A percentile compares a stretch with the other conserved stretches of the same genome.
phyloP scores from a whole-genome alignment of 768 basidiomycete species.

The Serendipita sp. region DNA sequence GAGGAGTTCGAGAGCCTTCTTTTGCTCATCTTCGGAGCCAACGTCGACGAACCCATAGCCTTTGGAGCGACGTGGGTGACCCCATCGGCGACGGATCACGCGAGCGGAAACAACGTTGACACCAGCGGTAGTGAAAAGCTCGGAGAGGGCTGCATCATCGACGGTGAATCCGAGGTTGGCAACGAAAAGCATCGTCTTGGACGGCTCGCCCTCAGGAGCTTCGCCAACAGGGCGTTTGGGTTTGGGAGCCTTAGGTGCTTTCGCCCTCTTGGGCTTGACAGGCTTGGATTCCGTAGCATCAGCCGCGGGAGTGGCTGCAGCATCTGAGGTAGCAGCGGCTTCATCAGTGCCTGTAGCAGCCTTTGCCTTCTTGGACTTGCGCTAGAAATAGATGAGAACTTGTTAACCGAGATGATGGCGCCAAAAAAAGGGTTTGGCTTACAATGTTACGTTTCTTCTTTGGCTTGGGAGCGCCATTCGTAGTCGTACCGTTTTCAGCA shows the following conservation, averaged over 20 bases:
- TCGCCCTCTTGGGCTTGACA: slow-evolving; percentile 35
- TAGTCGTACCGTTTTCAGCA: slow-evolving; percentile 22
- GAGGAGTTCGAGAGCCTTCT: slow-evolving; percentile 75
- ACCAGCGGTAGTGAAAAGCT: slow-evolving; percentile 75
- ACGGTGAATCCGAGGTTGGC: slow-evolving; percentile 95
- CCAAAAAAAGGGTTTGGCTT: neutral
- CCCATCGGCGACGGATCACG: slow-evolving; percentile 75
- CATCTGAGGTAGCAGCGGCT: slow-evolving; percentile 21
- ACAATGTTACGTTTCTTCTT: slow-evolving; percentile 48
- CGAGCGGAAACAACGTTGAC: slow-evolving; percentile 73
- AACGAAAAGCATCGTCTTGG: slow-evolving; percentile 82
- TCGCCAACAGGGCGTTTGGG: slow-evolving; percentile 57
- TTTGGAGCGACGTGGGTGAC: slow-evolving; percentile 75
- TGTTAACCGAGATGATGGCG: slow-evolving; percentile 13
- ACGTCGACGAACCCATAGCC: slow-evolving; percentile 98
- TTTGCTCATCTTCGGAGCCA: slow-evolving; percentile 72
- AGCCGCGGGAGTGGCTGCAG: slow-evolving; percentile 23
- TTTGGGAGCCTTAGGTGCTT: slow-evolving; percentile 43
- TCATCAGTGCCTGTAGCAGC: slow-evolving; percentile 23
- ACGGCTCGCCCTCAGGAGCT: slow-evolving; percentile 75
- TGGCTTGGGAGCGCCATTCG: slow-evolving; percentile 45
- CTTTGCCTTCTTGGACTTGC: slow-evolving; percentile 26
- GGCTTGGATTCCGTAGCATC: slow-evolving; percentile 18
- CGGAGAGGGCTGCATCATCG: slow-evolving; percentile 63
- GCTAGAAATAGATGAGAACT: slow-evolving; percentile 25